Base-by-base conservation (phyloP, 2,329 filamentous ascomycete species). In the Fusarium sp. region DNA sequence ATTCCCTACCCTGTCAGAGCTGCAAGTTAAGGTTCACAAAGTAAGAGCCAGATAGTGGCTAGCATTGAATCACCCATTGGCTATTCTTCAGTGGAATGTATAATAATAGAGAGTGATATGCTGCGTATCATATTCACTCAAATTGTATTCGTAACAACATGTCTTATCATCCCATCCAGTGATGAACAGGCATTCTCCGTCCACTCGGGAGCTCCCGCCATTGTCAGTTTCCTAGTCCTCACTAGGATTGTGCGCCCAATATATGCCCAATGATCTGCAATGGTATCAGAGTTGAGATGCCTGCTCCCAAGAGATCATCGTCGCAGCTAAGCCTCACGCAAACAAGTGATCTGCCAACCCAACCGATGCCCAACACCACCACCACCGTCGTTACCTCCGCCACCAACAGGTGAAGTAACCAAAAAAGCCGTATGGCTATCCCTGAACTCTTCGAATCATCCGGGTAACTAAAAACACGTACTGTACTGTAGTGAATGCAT, bases 351-450 rank as follows among this genome's bases (percentile, higher is more conserved):
- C 54, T 59, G 60, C 49, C 51, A 57, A 68, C 56, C 59, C 52
- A 49, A 62, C 45, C 54, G 56, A 54, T 64, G 61, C 71, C 69
- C 68, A 71, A 73, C 65, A 67, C 64, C 54, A 62, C 64, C 54
- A 62, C 49, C 67, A 56, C 58, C 30, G 38, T 65, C 46, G 49
- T 59, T 54, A 65, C 65, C 60, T 72, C 68, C 65, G 61, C 67
- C 67, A 68, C 60, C 26, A 47, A 60, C 42, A 43, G 45, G 28
- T 42, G 59, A 45, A 48, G 55, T 44, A 30, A n/a, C 45, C 46
- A 56, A 48, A 44, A 61, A 46, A 36, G 40, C 43, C 42, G 23
- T 39, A 30, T 62, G 21, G 19, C 40, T 34, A 49, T 48, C 52
- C 44, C 48, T 30, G 38, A 47, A 38, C 57, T 55, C 57, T 52